These are phyloP conservation scores for Leishmania turanica DNA, from an alignment of 208 protist species.

Conservation along the genomic window DNA sequence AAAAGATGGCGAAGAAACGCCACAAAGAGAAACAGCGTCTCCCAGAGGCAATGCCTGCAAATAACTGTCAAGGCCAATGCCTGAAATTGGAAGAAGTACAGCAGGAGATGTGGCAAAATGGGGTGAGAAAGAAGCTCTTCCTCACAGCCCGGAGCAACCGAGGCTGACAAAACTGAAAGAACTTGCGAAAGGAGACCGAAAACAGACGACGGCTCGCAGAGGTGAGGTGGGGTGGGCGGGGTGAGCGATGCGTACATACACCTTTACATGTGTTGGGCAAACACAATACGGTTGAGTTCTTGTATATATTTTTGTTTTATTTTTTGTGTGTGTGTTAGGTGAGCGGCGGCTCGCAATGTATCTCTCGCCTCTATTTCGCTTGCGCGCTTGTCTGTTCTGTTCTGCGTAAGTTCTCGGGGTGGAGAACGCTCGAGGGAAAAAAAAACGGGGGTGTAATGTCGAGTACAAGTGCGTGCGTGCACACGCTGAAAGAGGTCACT, in stretches of 20 bases:
- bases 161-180: neutral
- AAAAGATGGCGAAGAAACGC: conserved; percentile 13
- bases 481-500: neutral
- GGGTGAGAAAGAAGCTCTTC: neutral
- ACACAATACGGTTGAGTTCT: neutral
- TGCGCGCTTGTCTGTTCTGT: neutral
- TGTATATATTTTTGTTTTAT: neutral
- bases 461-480: neutral
- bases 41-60: neutral
- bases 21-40: conserved; percentile 5
- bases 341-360: neutral
- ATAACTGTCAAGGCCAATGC: neutral
- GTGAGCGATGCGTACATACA: neutral
- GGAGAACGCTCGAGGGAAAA: neutral
- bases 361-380: neutral
- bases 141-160: neutral
- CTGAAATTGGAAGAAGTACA: neutral
- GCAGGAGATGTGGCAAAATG: neutral
- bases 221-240: neutral
- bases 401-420: neutral
- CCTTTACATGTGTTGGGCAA: neutral
- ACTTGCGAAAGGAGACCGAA: neutral
- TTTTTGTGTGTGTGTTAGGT: too few species aligned
- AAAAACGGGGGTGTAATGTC: neutral
- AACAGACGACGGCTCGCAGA: neutral